phyloP scores from a whole-genome alignment of 164 flowering plant genomes.

The Nymphaea thermarum region DNA sequence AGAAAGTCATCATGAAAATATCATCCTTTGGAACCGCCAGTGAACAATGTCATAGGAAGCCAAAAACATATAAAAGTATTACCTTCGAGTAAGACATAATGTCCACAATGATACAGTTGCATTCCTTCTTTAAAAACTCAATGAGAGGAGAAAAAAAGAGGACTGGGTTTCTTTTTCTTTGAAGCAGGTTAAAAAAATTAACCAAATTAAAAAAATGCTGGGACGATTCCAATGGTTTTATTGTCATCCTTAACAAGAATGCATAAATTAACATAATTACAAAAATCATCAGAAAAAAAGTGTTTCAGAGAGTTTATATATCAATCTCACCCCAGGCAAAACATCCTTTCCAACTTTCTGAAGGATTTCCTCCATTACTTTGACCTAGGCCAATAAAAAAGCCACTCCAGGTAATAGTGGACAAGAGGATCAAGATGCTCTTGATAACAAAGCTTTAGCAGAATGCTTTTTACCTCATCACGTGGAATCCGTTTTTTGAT shows the following conservation, averaged over 20 bases:
- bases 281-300: neutral
- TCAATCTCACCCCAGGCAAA: constrained; percentile 57
- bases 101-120: no score
- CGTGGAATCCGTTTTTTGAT: constrained; percentile 82
- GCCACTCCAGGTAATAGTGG: no score
- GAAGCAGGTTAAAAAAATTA: no score
- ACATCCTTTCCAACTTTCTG: constrained; percentile 66
- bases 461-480: constrained; percentile 39
- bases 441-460: neutral
- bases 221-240: neutral
- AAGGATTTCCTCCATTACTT: constrained; percentile 72
- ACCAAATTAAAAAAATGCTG: neutral
- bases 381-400: constrained; percentile 32
- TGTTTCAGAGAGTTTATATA: neutral
- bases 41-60: no score
- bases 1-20: no score
- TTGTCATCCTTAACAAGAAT: neutral
- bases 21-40: no score
- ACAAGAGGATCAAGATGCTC: no score
- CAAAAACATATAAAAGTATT: no score
- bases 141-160: no score
- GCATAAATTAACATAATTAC: neutral
- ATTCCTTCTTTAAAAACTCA: no score
- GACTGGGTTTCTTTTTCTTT: no score
- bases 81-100: no score